These are phyloP conservation scores for Nematocida homosporus DNA, from an alignment of 371 early-diverging fungal genomes.

Conservation along the genomic window DNA sequence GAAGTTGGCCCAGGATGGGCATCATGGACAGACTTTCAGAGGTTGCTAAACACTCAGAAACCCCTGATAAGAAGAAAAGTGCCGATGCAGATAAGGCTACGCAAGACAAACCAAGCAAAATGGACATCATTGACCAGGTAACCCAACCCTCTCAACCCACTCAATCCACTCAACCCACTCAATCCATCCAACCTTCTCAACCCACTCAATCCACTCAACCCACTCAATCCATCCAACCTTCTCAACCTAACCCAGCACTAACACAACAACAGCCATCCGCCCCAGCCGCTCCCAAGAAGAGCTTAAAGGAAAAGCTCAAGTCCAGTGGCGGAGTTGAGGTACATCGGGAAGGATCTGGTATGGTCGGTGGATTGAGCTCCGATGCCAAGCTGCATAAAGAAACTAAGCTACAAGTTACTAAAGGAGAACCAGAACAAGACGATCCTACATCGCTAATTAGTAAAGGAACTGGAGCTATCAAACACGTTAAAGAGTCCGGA, in stretches of 20 bases:
- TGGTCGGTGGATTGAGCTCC: constrained; percentile 10
- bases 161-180: not conserved
- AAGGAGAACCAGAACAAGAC: not conserved
- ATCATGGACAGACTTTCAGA: constrained; percentile 36
- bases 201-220: not conserved
- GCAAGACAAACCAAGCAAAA: not conserved
- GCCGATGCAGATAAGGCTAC: not conserved
- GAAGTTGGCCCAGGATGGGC: constrained; percentile 11
- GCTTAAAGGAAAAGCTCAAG: constrained; percentile 16
- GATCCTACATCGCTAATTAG: constrained; percentile 10
- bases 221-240: not conserved
- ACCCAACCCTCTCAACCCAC: not conserved
- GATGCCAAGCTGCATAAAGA: not conserved
- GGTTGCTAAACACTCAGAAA: constrained; percentile 31
- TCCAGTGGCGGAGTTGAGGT: not conserved
- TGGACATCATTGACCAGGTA: not conserved
- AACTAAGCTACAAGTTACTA: not conserved
- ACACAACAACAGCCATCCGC: too few species aligned
- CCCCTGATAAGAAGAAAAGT: not conserved
- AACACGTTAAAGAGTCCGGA: too few species aligned
- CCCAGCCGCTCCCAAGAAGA: not conserved
- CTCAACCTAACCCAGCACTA: not conserved
- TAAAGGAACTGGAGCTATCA: constrained; percentile 1
- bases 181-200: not conserved
- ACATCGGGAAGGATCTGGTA: constrained; percentile 16